These are phyloP conservation scores for Ceratobasidium sp. DNA, from an alignment of 1,284 basidiomycete genomes.

Conservation along the genomic window DNA sequence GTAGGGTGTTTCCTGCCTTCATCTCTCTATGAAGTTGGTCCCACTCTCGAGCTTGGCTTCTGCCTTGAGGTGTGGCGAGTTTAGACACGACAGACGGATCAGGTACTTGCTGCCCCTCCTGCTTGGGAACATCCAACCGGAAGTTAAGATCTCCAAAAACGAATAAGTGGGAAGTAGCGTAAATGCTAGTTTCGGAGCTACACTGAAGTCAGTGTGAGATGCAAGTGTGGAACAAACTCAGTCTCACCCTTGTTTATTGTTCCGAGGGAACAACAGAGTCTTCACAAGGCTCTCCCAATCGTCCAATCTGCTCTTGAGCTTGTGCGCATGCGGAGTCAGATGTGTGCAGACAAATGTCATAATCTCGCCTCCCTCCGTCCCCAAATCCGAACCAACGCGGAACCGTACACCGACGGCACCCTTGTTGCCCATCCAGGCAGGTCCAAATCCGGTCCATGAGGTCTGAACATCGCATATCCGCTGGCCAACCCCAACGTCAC, in stretches of 20 bases:
- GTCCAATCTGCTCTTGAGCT: slow-evolving; percentile 74
- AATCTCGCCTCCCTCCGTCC: slow-evolving; percentile 66
- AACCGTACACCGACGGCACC: slow-evolving; percentile 92
- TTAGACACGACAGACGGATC: slow-evolving; percentile 14
- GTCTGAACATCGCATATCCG: slow-evolving; percentile 74
- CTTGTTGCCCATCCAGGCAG: slow-evolving; percentile 91
- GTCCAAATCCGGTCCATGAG: slow-evolving; percentile 79
- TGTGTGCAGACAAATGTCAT: slow-evolving; percentile 91
- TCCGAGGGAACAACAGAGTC: slow-evolving; percentile 79
- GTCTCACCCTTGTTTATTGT: slow-evolving; percentile 66
- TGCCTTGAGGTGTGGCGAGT: slow-evolving; percentile 54
- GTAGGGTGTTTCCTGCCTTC: slow-evolving; percentile 70
- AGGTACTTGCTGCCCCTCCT: neutral
- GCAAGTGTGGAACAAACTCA: slow-evolving; percentile 26
- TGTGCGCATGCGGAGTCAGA: slow-evolving; percentile 76
- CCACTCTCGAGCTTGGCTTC: slow-evolving; percentile 73
- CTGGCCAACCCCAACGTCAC: slow-evolving; percentile 68
- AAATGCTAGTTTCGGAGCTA: slow-evolving; percentile 68
- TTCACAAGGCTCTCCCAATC: slow-evolving; percentile 75
- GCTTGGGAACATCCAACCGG: slow-evolving; percentile 69
- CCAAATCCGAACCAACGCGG: slow-evolving; percentile 66
- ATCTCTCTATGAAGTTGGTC: slow-evolving; percentile 81
- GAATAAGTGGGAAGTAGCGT: slow-evolving; percentile 85
- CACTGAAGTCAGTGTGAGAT: slow-evolving; percentile 14
- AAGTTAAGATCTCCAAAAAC: slow-evolving; percentile 93